Percentiles rank a stretch among this genome's conserved stretches.
These are phyloP conservation scores for Kluyveromyces sp. DNA, from an alignment of 1,139 yeast genomes.

Conservation along the genomic window DNA sequence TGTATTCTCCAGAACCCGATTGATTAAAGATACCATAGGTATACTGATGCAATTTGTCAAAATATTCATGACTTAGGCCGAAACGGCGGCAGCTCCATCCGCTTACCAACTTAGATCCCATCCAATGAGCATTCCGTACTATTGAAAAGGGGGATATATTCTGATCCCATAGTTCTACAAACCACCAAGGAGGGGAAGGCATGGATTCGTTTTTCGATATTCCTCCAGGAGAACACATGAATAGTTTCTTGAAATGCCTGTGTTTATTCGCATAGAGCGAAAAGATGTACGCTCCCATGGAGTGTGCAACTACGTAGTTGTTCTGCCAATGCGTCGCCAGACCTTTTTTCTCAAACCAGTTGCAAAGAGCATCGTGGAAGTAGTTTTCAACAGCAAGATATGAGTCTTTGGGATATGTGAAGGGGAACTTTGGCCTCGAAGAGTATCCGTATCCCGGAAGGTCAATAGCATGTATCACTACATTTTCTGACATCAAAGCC, in stretches of 20 bases:
- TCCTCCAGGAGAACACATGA: conserved; percentile 83
- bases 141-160: conserved; percentile 65
- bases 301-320: conserved; percentile 75
- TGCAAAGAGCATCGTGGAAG: conserved; percentile 54
- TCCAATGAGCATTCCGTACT: conserved; percentile 55
- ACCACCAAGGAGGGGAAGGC: conserved; percentile 54
- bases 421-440: conserved; percentile 52
- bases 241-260: conserved; percentile 49
- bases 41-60: conserved; percentile 49
- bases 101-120: conserved; percentile 65
- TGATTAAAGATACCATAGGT: conserved; percentile 65
- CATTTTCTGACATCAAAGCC: conserved; percentile 32
- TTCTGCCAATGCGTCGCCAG: conserved; percentile 38
- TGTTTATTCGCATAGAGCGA: conserved; percentile 69
- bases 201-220: conserved; percentile 38
- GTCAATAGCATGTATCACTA: conserved; percentile 69
- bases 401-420: conserved; percentile 29
- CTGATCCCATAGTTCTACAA: conserved; percentile 57
- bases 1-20: conserved; percentile 70
- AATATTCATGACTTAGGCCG: conserved; percentile 35
- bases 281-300: conserved; percentile 84
- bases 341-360: conserved; percentile 60
- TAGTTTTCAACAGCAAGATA: conserved; percentile 43
- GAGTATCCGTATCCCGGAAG: conserved; percentile 74
- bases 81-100: conserved; percentile 74